Evolutionary conservation across 164 flowering plant species (phyloP).

Genomic region (Warburgia ugandensis): DNA sequence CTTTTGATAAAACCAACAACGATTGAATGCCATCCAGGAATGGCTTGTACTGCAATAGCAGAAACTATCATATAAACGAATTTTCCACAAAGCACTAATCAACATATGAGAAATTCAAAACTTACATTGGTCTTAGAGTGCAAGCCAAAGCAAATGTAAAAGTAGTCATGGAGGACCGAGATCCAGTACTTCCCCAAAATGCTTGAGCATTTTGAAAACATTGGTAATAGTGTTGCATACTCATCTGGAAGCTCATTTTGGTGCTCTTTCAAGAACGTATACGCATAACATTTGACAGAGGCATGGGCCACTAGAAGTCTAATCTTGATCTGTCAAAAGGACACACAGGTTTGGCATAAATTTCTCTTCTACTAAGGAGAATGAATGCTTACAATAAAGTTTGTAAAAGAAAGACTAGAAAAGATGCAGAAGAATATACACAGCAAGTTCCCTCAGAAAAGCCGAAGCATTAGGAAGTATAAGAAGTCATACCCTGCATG

Average conservation of each 20-base stretch:
- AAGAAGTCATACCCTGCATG: conserved; percentile 68
- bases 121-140: conserved; percentile 55
- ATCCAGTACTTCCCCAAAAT: conserved; percentile 82
- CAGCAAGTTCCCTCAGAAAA: no score
- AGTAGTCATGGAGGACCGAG: conserved; percentile 53
- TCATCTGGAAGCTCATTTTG: conserved; percentile 51
- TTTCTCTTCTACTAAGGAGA: no score
- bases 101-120: conserved; percentile 1
- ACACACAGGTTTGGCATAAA: not conserved
- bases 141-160: conserved; percentile 47
- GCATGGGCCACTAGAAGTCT: conserved; percentile 96
- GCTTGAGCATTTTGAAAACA: conserved; percentile 66
- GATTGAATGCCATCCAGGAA: conserved; percentile 87
- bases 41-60: conserved; percentile 56
- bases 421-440: no score
- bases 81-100: not conserved
- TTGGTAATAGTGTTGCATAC: conserved; percentile 56
- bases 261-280: conserved; percentile 55
- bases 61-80: conserved; percentile 4
- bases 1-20: conserved; percentile 52
- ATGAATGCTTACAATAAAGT: not conserved
- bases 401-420: not conserved
- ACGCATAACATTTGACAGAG: conserved; percentile 83
- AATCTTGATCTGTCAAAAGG: conserved; percentile 55
- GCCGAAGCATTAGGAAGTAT: not conserved